These are phyloP conservation scores for Cryptosporidium canis DNA, from an alignment of 169 alveolate genomes.

Conservation along the genomic window DNA sequence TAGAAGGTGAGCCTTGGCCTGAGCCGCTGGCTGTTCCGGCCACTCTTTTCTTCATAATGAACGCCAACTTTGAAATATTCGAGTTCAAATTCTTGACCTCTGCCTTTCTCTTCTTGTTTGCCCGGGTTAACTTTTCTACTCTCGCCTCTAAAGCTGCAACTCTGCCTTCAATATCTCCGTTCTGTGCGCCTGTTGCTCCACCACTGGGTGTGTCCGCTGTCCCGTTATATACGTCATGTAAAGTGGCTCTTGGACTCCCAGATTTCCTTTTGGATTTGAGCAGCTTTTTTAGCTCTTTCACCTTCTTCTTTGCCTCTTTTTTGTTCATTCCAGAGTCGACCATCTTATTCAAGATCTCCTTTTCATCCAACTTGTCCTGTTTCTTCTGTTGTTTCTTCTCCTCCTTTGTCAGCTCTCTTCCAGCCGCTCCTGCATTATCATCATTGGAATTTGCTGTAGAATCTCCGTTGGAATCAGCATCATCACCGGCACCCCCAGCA, in stretches of 20 bases:
- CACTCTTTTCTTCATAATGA: neutral
- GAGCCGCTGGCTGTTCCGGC: neutral
- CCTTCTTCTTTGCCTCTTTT: neutral
- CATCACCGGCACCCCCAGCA: neutral
- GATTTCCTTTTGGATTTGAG: slow-evolving; percentile 3
- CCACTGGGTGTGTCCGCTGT: neutral
- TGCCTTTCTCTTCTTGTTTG: neutral
- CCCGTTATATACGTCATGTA: neutral
- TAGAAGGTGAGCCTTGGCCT: neutral
- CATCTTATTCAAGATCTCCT: neutral
- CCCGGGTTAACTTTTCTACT: neutral
- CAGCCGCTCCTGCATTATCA: neutral
- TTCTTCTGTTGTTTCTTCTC: slow-evolving; percentile 48
- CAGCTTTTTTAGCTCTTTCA: slow-evolving; percentile 4
- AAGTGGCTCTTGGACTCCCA: slow-evolving; percentile 4
- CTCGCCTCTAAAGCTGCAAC: neutral
- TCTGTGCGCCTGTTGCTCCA: neutral
- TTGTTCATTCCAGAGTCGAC: neutral
- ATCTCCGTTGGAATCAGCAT: neutral
- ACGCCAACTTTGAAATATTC: neutral
- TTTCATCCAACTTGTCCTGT: slow-evolving; percentile 23
- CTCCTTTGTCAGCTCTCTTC: neutral
- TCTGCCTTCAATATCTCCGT: neutral
- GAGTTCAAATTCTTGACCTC: neutral
- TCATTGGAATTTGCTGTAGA: neutral